Conservation (phyloP, 108 stramenopile species). For the Nitzschia sp. region DNA sequence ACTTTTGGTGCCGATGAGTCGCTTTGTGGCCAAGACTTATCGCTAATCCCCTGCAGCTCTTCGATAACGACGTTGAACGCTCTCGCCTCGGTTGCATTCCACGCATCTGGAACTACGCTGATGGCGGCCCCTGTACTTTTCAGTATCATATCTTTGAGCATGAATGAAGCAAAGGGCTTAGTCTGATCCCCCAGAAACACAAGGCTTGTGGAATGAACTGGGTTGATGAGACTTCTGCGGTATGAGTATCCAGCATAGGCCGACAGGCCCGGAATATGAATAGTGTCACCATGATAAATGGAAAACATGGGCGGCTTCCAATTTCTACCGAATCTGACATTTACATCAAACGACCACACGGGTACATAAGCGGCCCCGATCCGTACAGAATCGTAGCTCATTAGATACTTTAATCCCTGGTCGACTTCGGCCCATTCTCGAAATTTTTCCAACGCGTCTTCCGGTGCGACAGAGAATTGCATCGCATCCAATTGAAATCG, state of each 20-base stretch:
- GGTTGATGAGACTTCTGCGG: conserved; percentile 74
- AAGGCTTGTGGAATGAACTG: conserved; percentile 74
- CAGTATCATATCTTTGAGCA: conserved; percentile 65
- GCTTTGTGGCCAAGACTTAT: conserved; percentile 4
- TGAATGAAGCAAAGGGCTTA: conserved; percentile 75
- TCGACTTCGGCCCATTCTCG: conserved; percentile 68
- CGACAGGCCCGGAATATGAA: conserved; percentile 74
- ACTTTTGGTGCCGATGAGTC: conserved; percentile 37
- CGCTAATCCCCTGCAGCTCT: conserved; percentile 48
- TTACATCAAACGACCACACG: conserved; percentile 81
- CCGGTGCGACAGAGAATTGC: conserved; percentile 69
- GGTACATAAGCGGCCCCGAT: conserved; percentile 72
- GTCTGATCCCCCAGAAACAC: conserved; percentile 72
- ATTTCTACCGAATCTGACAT: conserved; percentile 58
- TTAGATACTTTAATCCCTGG: conserved; percentile 68
- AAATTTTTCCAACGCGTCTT: conserved; percentile 70
- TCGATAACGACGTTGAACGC: conserved; percentile 61
- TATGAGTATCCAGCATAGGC: conserved; percentile 79
- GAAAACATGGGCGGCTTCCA: conserved; percentile 65
- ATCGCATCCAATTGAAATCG: conserved; percentile 68
- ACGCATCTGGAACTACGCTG: conserved; percentile 78
- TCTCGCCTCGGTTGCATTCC: conserved; percentile 74
- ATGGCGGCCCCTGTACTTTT: conserved; percentile 41
- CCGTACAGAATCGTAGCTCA: conserved; percentile 42
- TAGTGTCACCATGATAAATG: conserved; percentile 38